Evolutionary conservation across 495 filamentous ascomycete species (phyloP).

Genomic region (Penicillium coprophilum): DNA sequence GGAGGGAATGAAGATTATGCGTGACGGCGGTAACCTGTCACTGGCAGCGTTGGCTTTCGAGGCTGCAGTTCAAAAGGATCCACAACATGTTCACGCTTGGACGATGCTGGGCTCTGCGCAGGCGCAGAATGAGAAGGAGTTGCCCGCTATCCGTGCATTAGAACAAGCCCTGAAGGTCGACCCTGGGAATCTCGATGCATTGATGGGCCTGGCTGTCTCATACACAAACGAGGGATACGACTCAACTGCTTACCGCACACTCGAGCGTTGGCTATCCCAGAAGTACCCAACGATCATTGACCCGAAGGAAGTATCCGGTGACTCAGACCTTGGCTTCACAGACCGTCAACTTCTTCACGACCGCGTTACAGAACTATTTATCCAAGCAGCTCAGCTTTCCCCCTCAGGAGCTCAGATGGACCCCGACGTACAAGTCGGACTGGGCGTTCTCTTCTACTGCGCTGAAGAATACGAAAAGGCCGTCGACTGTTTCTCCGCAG

Average conservation of each 20-base stretch:
- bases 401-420: slow-evolving; percentile 90
- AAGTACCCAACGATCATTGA: slow-evolving; percentile 84
- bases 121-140: slow-evolving; percentile 97
- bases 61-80: slow-evolving; percentile 86
- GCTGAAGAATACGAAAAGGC: slow-evolving; percentile 97
- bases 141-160: slow-evolving; percentile 94
- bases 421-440: slow-evolving; percentile 94
- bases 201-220: slow-evolving; percentile 95
- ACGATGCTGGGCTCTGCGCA: slow-evolving; percentile 85
- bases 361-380: slow-evolving; percentile 85
- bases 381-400: slow-evolving; percentile 85
- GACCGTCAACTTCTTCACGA: slow-evolving; percentile 89
- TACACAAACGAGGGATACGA: slow-evolving; percentile 99
- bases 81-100: slow-evolving; percentile 88
- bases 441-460: slow-evolving; percentile 97
- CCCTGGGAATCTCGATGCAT: slow-evolving; percentile 77
- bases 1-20: slow-evolving; percentile 87
- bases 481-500: slow-evolving; percentile 95
- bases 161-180: slow-evolving; percentile 90
- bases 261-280: slow-evolving; percentile 92
- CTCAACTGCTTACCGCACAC: slow-evolving; percentile 89
- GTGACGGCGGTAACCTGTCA: slow-evolving; percentile 88
- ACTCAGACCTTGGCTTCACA: slow-evolving; percentile 82
- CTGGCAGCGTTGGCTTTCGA: slow-evolving; percentile 96
- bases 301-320: slow-evolving; percentile 63